phyloP scores from a whole-genome alignment of 2,329 filamentous ascomycete genomes.

The Aspergillus niger region DNA sequence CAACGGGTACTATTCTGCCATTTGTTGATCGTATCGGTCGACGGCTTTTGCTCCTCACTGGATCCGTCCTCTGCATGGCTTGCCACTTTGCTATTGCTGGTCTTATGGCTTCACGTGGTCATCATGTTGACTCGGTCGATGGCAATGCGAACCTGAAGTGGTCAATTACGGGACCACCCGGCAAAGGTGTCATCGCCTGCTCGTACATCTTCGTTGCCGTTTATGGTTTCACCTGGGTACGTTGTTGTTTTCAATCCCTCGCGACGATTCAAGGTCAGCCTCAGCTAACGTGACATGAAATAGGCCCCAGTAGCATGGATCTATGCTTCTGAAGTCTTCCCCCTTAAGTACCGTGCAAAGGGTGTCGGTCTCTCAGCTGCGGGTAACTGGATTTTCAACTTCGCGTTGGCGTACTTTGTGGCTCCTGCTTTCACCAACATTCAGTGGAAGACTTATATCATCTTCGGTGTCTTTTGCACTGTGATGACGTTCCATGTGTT shows the following conservation, averaged over 20 bases:
- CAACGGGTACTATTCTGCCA: constrained; percentile 53
- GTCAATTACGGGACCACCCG: constrained; percentile 52
- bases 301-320: constrained; percentile 59
- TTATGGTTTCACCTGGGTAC: constrained; percentile 46
- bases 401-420: constrained; percentile 56
- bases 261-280: not conserved
- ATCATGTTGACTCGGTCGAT: constrained; percentile 48
- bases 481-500: constrained; percentile 69
- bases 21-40: constrained; percentile 55
- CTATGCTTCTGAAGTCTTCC: constrained; percentile 66
- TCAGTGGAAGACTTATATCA: constrained; percentile 67
- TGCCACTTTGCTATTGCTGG: constrained; percentile 58
- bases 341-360: constrained; percentile 65
- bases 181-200: constrained; percentile 64
- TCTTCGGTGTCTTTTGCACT: constrained; percentile 74
- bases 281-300: not conserved
- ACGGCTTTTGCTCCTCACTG: constrained; percentile 50
- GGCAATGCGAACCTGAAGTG: constrained; percentile 51
- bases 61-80: constrained; percentile 49
- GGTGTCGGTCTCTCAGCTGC: constrained; percentile 63
- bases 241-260: constrained; percentile 23
- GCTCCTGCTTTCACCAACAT: constrained; percentile 62
- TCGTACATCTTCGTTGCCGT: constrained; percentile 56
- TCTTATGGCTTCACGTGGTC: constrained; percentile 53
- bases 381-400: constrained; percentile 66